Percentiles rank a stretch among this genome's conserved stretches.
Conservation (phyloP, 2,329 filamentous ascomycete species). For the Epichloe coenophiala region DNA sequence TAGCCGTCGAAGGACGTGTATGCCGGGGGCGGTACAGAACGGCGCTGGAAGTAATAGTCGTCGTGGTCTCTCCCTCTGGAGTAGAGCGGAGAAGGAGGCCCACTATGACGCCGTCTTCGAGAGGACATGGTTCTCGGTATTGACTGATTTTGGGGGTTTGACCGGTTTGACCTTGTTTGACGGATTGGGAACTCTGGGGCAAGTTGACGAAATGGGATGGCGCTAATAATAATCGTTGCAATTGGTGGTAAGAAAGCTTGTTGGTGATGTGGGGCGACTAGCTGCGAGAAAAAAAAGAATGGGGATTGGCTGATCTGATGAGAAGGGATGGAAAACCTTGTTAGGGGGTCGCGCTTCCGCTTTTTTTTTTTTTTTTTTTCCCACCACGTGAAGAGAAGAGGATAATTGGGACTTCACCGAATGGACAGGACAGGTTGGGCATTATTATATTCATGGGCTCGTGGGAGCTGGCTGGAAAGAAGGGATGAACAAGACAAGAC, state of each 20-base stretch:
- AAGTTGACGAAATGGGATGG: neutral
- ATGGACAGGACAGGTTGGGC: neutral
- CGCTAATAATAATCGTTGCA: neutral
- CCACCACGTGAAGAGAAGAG: neutral
- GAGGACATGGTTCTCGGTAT: neutral
- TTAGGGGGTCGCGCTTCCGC: neutral
- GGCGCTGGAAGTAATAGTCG: neutral
- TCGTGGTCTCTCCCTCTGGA: neutral
- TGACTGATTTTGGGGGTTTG: no score
- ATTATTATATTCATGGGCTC: neutral
- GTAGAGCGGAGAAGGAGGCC: neutral
- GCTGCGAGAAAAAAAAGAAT: neutral
- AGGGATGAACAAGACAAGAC: neutral
- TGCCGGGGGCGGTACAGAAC: neutral
- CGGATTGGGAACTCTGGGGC: neutral
- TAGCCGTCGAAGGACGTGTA: neutral
- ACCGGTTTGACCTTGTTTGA: neutral
- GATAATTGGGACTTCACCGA: neutral
- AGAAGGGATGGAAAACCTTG: neutral
- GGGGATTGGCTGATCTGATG: neutral
- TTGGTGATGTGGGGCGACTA: neutral
- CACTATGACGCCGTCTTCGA: conserved; percentile 1
- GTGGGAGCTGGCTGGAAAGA: neutral
- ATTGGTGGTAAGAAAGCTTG: neutral
- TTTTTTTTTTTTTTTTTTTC: no score